phyloP scores from a whole-genome alignment of 805 yeast species.

The Wickerhamomyces rabaulensis region DNA sequence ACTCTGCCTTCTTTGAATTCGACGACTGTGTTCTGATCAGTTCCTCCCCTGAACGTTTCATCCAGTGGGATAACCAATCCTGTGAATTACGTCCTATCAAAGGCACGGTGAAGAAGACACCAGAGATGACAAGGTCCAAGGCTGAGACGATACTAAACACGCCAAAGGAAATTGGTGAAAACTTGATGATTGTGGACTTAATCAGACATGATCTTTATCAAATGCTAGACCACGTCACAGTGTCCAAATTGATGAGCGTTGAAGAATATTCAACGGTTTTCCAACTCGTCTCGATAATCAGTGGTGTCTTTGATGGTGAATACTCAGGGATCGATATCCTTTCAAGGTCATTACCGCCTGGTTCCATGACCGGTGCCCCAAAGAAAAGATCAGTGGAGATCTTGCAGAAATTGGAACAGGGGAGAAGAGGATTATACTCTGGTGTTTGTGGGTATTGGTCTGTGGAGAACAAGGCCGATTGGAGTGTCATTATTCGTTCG shows the following conservation, averaged over 20 bases:
- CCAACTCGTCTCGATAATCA: constrained; percentile 87
- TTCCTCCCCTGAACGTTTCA: constrained; percentile 91
- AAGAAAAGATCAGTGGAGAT: constrained; percentile 88
- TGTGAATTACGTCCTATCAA: constrained; percentile 93
- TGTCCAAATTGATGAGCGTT: constrained; percentile 78
- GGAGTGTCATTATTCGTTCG: constrained; percentile 94
- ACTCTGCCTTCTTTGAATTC: constrained; percentile 74
- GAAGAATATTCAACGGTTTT: constrained; percentile 90
- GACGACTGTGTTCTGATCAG: constrained; percentile 58
- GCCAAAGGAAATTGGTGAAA: constrained; percentile 93
- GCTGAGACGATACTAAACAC: constrained; percentile 68
- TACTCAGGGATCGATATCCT: constrained; percentile 76
- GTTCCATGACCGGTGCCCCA: constrained; percentile 99
- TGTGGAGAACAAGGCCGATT: constrained; percentile 78
- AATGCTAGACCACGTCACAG: constrained; percentile 59
- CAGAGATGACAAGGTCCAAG: constrained; percentile 43
- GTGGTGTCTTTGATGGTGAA: constrained; percentile 38
- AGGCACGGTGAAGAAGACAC: constrained; percentile 80
- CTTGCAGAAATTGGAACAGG: constrained; percentile 41
- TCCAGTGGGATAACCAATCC: constrained; percentile 56
- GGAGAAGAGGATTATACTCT: constrained; percentile 74
- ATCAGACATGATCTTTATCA: constrained; percentile 87
- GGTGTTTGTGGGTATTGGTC: constrained; percentile 98
- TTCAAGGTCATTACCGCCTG: constrained; percentile 84
- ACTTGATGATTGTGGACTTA: constrained; percentile 92